Base-by-base conservation (phyloP, 352 stramenopile species). In the Pythium aquatile region DNA sequence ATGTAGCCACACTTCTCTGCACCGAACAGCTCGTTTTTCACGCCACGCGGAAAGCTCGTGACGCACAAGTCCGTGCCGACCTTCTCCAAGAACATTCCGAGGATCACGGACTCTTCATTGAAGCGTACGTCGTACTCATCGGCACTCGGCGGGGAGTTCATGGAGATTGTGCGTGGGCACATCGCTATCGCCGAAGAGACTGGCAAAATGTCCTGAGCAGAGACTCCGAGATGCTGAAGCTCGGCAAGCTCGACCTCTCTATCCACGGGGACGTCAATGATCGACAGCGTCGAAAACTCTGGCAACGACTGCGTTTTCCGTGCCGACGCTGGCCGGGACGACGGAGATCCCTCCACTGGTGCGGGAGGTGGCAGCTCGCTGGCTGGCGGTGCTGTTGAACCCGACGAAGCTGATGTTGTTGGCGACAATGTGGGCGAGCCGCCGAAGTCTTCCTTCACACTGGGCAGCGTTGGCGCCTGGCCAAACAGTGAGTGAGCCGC, bases 51-150 rank as follows among this genome's bases (percentile, higher is more conserved):
- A 55, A 94, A 94, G 62, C 76, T 85, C 37, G 83, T 91, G 37
- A 94, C 83, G 58, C 83, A 93, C 57, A 94, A 60, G 32, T 93
- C 81, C 24, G 69, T 76, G 42, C 79, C 85, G 58, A 93, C 69
- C 60, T 91, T 91, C 49, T 92, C 78, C 58, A 94, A 71, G 65
- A 88, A 91, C 77, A 94, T 88, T 6, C 85, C 85, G 20, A 94
- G 78, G 29, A 94, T 68, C 14, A 91, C 72, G 37, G 77, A 70
- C 37, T 94, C 81, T 52, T 77, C 75, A 13, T 79, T 77, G 58
- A 93, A 94, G 53, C 75, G 73, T 6, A 94, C 85, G 55, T 94
- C 85, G 72, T 94, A 94, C 61, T 94, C 85, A 58, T 85, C 75
- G 2, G 75, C 55, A 2, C 74, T 72, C 1, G 72, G 56, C 6